phyloP scores from a whole-genome alignment of 495 filamentous ascomycete species.

The Penicillium roqueforti region DNA sequence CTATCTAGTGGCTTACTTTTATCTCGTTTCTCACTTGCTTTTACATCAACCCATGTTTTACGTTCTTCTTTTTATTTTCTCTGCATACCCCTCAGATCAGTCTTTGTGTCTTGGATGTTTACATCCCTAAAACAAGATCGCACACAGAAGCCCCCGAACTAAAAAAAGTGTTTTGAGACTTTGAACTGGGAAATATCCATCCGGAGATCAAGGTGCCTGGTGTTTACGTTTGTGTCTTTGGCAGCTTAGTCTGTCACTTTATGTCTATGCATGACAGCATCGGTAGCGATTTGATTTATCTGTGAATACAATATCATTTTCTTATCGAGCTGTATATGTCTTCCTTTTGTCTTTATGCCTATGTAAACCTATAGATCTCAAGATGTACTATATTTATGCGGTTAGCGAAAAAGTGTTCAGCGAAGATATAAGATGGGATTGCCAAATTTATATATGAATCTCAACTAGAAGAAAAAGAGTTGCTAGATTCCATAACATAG shows the following conservation, averaged over 20 bases:
- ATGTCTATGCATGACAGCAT: slow-evolving; percentile 33
- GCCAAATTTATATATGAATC: slow-evolving; percentile 2
- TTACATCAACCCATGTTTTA: background rate
- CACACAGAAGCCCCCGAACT: slow-evolving; percentile 14
- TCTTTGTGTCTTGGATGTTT: background rate
- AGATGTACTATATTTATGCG: background rate
- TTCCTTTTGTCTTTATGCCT: background rate
- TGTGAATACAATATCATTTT: slow-evolving; percentile 33
- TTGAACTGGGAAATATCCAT: slow-evolving; percentile 33
- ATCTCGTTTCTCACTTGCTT: slow-evolving; percentile 10
- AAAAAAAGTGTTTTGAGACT: slow-evolving; percentile 31
- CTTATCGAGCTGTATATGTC: slow-evolving; percentile 10
- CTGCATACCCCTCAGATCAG: slow-evolving; percentile 1
- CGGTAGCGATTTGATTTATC: slow-evolving; percentile 31
- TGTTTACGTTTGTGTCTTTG: slow-evolving; percentile 28
- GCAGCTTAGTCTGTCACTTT: slow-evolving; percentile 21
- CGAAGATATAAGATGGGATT: background rate
- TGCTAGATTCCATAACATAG: slow-evolving; percentile 29
- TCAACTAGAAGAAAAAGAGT: slow-evolving; percentile 15
- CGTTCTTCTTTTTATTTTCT: slow-evolving; percentile 7
- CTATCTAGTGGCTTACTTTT: slow-evolving; percentile 30
- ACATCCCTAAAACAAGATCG: slow-evolving; percentile 7
- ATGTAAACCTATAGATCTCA: background rate
- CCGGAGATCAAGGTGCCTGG: slow-evolving; percentile 30
- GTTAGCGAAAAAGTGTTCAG: background rate